Evolutionary conservation across 805 yeast genomes (phyloP).

Genomic region (Cyberlindnera petersonii): DNA sequence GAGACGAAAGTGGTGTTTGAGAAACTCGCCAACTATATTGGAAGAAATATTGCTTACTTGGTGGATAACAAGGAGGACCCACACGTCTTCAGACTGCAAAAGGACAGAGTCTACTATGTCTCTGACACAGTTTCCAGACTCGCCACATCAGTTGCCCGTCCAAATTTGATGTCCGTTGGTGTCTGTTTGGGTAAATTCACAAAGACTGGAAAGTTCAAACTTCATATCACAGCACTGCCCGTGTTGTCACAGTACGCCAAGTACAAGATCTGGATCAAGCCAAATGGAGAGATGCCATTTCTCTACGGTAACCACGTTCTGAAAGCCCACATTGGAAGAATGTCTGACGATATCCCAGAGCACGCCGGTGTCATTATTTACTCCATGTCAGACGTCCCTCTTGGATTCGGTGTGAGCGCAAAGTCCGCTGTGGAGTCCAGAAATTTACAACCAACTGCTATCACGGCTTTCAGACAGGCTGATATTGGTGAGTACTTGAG

Average conservation of each 20-base stretch:
- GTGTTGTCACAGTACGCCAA: constrained; percentile 83
- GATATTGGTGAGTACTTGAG: constrained; percentile 97
- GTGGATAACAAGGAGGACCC: constrained; percentile 78
- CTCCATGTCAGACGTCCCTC: constrained; percentile 87
- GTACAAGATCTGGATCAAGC: constrained; percentile 93
- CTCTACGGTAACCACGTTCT: constrained; percentile 93
- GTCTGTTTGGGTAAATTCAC: constrained; percentile 95
- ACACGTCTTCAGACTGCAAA: constrained; percentile 92
- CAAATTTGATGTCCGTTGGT: constrained; percentile 88
- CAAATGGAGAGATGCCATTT: constrained; percentile 98
- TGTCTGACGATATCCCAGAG: constrained; percentile 97
- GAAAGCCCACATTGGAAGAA: constrained; percentile 94
- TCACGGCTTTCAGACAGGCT: constrained; percentile 94
- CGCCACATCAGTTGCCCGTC: constrained; percentile 89
- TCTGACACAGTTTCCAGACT: constrained; percentile 74
- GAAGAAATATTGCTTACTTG: constrained; percentile 86
- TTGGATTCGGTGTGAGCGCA: constrained; percentile 94
- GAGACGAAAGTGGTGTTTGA: constrained; percentile 96
- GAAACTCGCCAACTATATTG: constrained; percentile 92
- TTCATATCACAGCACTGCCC: constrained; percentile 88
- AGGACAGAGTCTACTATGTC: constrained; percentile 94
- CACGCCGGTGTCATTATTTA: constrained; percentile 93
- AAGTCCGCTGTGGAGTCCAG: constrained; percentile 87
- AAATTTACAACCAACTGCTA: constrained; percentile 86
- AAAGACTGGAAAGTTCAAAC: constrained; percentile 92